Base-by-base conservation (phyloP, 2,329 filamentous ascomycete genomes). In the Aspergillus unguis region DNA sequence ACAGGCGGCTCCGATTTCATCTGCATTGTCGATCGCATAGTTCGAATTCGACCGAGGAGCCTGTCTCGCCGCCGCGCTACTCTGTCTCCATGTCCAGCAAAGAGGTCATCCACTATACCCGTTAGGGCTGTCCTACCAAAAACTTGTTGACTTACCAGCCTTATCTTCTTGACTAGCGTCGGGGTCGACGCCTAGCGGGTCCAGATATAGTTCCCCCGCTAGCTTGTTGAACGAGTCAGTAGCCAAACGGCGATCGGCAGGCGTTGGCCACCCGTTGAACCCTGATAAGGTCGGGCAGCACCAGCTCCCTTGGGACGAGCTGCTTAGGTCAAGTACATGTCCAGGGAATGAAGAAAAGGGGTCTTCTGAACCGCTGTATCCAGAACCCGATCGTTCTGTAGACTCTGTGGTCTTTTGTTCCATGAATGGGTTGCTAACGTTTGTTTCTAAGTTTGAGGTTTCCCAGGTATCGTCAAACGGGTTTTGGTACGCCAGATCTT, bases 21-120 rank as follows among this genome's bases (percentile, higher is more conserved):
- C 4, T 61, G 61, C 35, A 71, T 40, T 42, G 52, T 67, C 5
- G 72, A 74, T 38, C 67, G 67, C 52, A 70, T 67, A 3, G 60
- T 67, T 32, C 69, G 68, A 48, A 74, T 63, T 40, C 65, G 63
- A 45, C 62, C 57, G 9, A 71, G 45, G 4, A 66, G 48, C 41
- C 56, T 54, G 49, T 59, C 48, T 29, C 62, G 61, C 27, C 56
- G 62, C 36, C 54, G 56, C 35, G 47, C 35, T 27, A 43, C 5
- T 32, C 55, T 29, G 10, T 37, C 28, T 10, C 47, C 42, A 11
- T n/a, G 37, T 26, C 31, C 46, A 41, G 46, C 17, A 28, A 48
- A 40, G n/a, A 41, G n/a, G 32, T 29, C 32, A 17, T 42, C 41
- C 27, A n/a, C 47, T 48, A 17, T 28, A 9, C 23, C 25, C 36